phyloP scores from a whole-genome alignment of 2,329 filamentous ascomycete genomes.

The Ophiostoma tasmaniense region DNA sequence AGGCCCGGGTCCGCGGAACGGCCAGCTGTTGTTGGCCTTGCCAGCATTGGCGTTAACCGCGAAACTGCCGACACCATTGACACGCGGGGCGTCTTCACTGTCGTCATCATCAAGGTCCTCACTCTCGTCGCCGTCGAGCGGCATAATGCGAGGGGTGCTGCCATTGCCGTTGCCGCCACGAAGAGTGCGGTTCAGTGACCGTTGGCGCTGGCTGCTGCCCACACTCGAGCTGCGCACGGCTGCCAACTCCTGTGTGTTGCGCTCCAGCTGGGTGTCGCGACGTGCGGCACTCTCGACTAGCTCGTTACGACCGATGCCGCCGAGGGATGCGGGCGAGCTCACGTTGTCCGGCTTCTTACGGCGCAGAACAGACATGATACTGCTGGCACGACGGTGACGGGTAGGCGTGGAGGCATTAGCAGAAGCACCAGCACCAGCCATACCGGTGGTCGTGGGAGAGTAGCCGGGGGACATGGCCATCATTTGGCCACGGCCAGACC shows the following conservation, averaged over 20 bases:
- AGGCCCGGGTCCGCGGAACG: slow-evolving; percentile 3
- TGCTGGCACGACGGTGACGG: slow-evolving; percentile 31
- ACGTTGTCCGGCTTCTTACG: slow-evolving; percentile 47
- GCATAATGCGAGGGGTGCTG: slow-evolving; percentile 10
- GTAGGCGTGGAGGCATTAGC: slow-evolving; percentile 18
- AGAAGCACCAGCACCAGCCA: slow-evolving; percentile 6
- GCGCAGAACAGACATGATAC: slow-evolving; percentile 53
- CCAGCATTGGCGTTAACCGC: background rate
- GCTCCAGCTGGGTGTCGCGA: slow-evolving; percentile 54
- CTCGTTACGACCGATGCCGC: slow-evolving; percentile 45
- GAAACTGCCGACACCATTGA: slow-evolving; percentile 3
- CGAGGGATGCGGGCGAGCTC: slow-evolving; percentile 21
- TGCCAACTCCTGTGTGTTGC: slow-evolving; percentile 45
- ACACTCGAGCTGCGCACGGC: slow-evolving; percentile 34
- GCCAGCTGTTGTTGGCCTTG: background rate
- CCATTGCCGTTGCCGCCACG: background rate
- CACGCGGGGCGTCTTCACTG: slow-evolving; percentile 19
- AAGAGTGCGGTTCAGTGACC: slow-evolving; percentile 4
- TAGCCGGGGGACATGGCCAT: slow-evolving; percentile 20
- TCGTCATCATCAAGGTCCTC: slow-evolving; percentile 17
- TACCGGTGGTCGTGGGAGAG: slow-evolving; percentile 16
- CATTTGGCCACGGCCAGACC: slow-evolving; percentile 35
- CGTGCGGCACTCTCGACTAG: slow-evolving; percentile 50
- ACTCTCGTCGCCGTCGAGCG: background rate
- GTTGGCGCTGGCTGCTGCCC: slow-evolving; percentile 13